Base-by-base conservation (phyloP, 371 early-diverging fungal genomes). In the Conidiobolus incongruus region DNA sequence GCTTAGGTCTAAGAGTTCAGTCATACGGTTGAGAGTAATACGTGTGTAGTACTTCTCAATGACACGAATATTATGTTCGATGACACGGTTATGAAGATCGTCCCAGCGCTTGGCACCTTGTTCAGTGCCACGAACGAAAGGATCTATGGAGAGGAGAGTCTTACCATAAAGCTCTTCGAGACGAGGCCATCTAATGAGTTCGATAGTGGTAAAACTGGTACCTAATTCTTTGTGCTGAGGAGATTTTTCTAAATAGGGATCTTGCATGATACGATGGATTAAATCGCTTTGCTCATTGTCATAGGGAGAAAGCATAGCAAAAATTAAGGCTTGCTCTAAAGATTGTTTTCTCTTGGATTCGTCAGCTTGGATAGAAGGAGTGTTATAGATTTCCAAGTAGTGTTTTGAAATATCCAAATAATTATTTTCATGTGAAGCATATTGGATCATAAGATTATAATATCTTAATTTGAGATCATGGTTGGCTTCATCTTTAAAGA, bases 11-110 rank as follows among this genome's bases (percentile, higher is more conserved):
- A 85, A 58, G 33, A 88, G 61, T 58, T 80, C 70, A 22, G 75
- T 72, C 41, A 86, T 59, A 22, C 85, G 72, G 57, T 71, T 69
- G 32, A 75, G 70, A 6, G 83, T 70, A 37, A 93, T 81, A 29
- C 86, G 75, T 17, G 79, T 79, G 57, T 96, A 96, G 58, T 92
- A 94, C 55, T 82, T 81, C 34, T 90, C 85, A 50, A 94, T 70
- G 2, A 96, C 92, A 8, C 94, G 84, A 49, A 94, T 80, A 55
- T 96, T 96, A 54, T 94, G 97, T 55, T 96, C 97, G 48, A 88
- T 81, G 5, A 92, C 89, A 19, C 97, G 77, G 47, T 83, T 70
- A 52, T 89, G 90, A 47, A 96, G 68, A 35, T 72, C 81, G 52
- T 75, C 66, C 75, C 77, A 77, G 44, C 84, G 66, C 60, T 74